Percentiles rank a stretch among this genome's conserved stretches.
phyloP scores from a whole-genome alignment of 805 yeast genomes.

The Yarrowia keelungensis region DNA sequence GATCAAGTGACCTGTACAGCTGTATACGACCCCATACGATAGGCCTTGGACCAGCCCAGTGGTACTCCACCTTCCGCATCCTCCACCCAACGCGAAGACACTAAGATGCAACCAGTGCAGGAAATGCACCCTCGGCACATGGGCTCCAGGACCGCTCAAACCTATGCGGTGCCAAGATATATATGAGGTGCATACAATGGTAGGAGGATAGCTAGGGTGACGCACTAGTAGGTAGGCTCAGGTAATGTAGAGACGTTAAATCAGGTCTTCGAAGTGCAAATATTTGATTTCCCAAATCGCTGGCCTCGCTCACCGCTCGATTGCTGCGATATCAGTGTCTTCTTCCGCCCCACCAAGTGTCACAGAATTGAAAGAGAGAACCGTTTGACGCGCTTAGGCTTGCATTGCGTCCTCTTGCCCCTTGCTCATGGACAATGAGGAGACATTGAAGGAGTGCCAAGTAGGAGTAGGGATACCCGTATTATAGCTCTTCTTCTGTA shows the following conservation, averaged over 20 bases:
- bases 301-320: too few relatives aligned
- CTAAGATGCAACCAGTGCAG: neutral
- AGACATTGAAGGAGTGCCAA: too few relatives aligned
- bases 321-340: too few relatives aligned
- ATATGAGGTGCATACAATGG: neutral
- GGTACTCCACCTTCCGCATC: neutral
- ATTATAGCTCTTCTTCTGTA: too few relatives aligned
- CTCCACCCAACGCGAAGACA: slow-evolving; percentile 9
- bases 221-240: too few relatives aligned
- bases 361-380: neutral
- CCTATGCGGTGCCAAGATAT: neutral
- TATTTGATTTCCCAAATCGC: too few relatives aligned
- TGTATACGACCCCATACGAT: slow-evolving; percentile 1
- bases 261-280: too few relatives aligned
- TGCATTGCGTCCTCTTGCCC: slow-evolving; percentile 17
- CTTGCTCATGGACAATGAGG: neutral
- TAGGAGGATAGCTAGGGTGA: too few relatives aligned
- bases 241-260: too few relatives aligned
- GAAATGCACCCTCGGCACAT: neutral
- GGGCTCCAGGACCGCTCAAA: neutral
- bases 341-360: neutral
- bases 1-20: neutral
- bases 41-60: too few relatives aligned
- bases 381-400: slow-evolving; percentile 35
- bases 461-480: too few relatives aligned